Base-by-base conservation (phyloP, 257 asterid genomes). In the Nicotiana paniculata region DNA sequence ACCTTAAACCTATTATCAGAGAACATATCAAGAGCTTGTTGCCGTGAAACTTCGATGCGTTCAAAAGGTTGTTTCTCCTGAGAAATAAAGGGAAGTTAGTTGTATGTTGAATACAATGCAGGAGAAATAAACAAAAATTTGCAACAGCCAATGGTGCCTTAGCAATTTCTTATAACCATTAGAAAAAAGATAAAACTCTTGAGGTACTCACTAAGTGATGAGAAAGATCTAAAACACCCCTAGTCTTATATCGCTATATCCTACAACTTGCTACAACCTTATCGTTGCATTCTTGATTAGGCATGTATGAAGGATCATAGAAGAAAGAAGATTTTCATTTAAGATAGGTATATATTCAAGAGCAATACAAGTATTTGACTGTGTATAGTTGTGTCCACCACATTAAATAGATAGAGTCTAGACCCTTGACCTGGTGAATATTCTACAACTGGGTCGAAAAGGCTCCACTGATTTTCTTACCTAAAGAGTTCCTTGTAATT, bases 61-160 rank as follows among this genome's bases (percentile, higher is more conserved):
- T 93, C 96, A 83, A 96, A 96, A 51, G 98, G 92, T 91, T 96
- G 99, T 85, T 88, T 93, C 85, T 90, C 98, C 99, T 94, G 88
- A 83, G 62, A 81, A 63, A 64, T 24, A 80, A 85, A 59, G 81
- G 79, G 66, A 46, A 81, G 54, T 76, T 65, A 84, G 63, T 48
- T 75, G 63, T 46, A 33, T 28, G 46, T 75, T 75, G 63, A 28
- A 53, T 28, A 75, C 9, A 75, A 75, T 9, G 80, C 46, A 28
- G 63, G 16, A 75, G 4, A 75, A 75, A 13, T 37, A 78, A 69
- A 79, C 57, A 67, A 48, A 55, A 82, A 53, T 24, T 39, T 51
- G 54, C 9, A 16, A 12, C 55, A 65, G 59, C 64, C 4, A n/a
- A 57, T 48, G n/a, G 79, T 21, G 6, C 74, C 53, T 28, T 69